phyloP scores from a whole-genome alignment of 2,329 filamentous ascomycete species.

The Pseudocercospora cruenta region DNA sequence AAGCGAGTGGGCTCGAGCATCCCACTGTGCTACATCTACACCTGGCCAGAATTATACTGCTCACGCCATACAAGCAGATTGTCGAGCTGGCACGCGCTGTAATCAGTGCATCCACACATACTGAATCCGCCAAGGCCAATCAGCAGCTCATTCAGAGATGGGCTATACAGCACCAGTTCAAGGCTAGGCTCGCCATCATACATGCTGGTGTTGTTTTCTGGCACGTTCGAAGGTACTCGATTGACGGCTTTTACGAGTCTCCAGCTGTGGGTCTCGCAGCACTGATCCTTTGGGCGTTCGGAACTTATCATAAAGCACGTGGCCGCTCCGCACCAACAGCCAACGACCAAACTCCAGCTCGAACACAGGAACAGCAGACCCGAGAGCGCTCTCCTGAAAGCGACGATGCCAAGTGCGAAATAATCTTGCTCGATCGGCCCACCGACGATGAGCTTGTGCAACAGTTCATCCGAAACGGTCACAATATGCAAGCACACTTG shows the following conservation, averaged over 20 bases:
- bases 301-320: conserved; percentile 28
- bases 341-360: neutral
- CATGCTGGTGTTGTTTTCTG: conserved; percentile 58
- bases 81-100: conserved; percentile 47
- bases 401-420: conserved; percentile 29
- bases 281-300: conserved; percentile 67
- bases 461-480: conserved; percentile 56
- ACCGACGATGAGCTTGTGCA: conserved; percentile 63
- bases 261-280: conserved; percentile 68
- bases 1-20: conserved; percentile 56
- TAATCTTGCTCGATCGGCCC: conserved; percentile 59
- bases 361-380: neutral
- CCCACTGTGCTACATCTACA: conserved; percentile 61
- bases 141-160: conserved; percentile 47
- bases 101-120: conserved; percentile 24
- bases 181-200: conserved; percentile 60
- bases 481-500: conserved; percentile 55
- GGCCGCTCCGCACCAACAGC: neutral
- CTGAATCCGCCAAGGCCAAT: conserved; percentile 9
- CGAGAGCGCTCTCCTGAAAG: conserved; percentile 3
- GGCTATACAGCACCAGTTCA: conserved; percentile 57
- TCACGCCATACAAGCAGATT: conserved; percentile 55
- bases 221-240: conserved; percentile 56
- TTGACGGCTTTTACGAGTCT: conserved; percentile 62
- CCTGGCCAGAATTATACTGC: conserved; percentile 56